Evolutionary conservation across 108 stramenopile genomes (phyloP).

Genomic region (Conticribra guillardii): DNA sequence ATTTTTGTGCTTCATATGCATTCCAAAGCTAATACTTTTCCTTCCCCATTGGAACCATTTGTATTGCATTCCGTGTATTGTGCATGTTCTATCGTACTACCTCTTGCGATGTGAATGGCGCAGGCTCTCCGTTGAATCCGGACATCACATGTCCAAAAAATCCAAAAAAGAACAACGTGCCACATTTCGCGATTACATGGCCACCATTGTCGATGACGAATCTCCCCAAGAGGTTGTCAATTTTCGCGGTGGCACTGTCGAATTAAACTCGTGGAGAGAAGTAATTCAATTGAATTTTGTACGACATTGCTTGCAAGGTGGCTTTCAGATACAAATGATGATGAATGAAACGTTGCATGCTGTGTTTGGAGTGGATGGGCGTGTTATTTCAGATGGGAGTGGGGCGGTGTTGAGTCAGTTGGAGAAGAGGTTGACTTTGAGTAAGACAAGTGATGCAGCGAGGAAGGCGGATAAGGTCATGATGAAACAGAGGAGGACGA

Average conservation of each 20-base stretch:
- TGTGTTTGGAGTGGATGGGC: slow-evolving; percentile 65
- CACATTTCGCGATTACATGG: slow-evolving; percentile 81
- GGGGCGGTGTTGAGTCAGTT: slow-evolving; percentile 58
- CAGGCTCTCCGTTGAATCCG: slow-evolving; percentile 70
- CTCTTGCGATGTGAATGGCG: too few species aligned
- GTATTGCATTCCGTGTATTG: too few species aligned
- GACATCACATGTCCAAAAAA: slow-evolving; percentile 80
- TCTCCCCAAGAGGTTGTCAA: slow-evolving; percentile 55
- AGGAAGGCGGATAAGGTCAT: slow-evolving; percentile 71
- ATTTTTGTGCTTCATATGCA: too few species aligned
- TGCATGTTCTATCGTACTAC: too few species aligned
- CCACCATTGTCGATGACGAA: slow-evolving; percentile 85
- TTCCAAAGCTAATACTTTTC: too few species aligned
- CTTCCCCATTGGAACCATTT: too few species aligned
- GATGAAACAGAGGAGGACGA: slow-evolving; percentile 64
- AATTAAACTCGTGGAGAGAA: slow-evolving; percentile 70
- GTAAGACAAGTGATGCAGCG: slow-evolving; percentile 78
- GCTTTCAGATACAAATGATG: slow-evolving; percentile 81
- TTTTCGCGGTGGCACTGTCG: slow-evolving; percentile 72
- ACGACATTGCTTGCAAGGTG: slow-evolving; percentile 83
- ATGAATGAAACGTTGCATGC: slow-evolving; percentile 78
- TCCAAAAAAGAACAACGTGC: slow-evolving; percentile 81
- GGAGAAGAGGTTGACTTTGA: slow-evolving; percentile 75
- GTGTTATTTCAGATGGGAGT: slow-evolving; percentile 30
- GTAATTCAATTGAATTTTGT: slow-evolving; percentile 82